Evolutionary conservation across 306 rosid species (phyloP), one percentile per base, ranked within the genome.

Genomic region (Psophocarpus tetragonolobus): DNA sequence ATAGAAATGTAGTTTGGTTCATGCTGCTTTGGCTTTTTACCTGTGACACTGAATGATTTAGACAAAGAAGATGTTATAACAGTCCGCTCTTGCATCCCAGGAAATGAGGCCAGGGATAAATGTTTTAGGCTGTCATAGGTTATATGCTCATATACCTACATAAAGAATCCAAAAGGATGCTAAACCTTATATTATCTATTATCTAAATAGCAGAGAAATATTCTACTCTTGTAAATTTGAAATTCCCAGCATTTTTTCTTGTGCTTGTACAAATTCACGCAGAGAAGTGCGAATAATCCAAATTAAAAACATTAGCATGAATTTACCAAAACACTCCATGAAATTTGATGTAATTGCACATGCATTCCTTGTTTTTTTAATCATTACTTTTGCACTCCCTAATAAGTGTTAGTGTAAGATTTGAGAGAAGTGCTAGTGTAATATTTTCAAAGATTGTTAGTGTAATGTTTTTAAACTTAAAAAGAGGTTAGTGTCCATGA

Each of bases 1-100:
- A 39, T 9, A 60, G 30, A 14, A 42, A 86, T 29, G 27, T 60
- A 35, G 74, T 64, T 58, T 75, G 73, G 77, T 30, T 71, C 60
- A 18, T 17, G 71, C 42, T 67, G 41, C 64, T 66, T 71, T 68
- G 60, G 90, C 84, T 87, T 81, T 88, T 85, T 66, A 94, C 97
- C 98, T 87, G 98, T 94, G 61, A 91, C 90, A 70, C 94, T 61
- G 78, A 86, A 94, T 20, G 97, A 86, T 74, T 94, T 92, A 36
- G 96, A 92, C 77, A 94, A 73, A 21, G 98, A 94, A 20, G 98
- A 94, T 13, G 96, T 91, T 81, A 90, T 87, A 54, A 94, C 70
- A 35, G 98, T 90, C 85, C 93, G 85, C 65, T 78, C 90, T 79
- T 86, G 91, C 98, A 93, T 93, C 82, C 90, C 96, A 23, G 91